phyloP scores from a whole-genome alignment of 2,329 filamentous ascomycete species.

The Monilinia fructigena region DNA sequence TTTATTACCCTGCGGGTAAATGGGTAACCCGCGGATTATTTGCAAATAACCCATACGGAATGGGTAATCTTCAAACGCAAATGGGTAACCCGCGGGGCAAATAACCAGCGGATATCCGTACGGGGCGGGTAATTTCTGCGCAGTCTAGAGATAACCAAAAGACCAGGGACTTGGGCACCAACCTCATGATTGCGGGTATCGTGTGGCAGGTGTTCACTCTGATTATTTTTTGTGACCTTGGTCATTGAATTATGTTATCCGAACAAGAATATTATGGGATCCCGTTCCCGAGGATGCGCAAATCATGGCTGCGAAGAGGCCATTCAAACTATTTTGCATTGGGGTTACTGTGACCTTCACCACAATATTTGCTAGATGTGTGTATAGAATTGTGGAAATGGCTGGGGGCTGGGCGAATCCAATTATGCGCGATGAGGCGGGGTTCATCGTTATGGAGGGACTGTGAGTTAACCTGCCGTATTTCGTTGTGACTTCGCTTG shows the following conservation, averaged over 20 bases:
- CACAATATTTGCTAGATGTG: constrained; percentile 31
- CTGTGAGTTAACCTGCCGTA: constrained; percentile 41
- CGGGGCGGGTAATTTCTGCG: no score
- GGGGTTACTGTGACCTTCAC: constrained; percentile 27
- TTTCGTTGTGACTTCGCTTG: background rate
- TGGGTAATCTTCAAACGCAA: no score
- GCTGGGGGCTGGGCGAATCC: constrained; percentile 61
- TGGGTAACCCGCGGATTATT: no score
- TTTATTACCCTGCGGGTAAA: no score
- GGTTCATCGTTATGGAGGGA: constrained; percentile 59
- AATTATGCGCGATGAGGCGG: constrained; percentile 61
- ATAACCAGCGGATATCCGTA: no score
- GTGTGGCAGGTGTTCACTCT: constrained; percentile 43
- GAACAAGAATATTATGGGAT: constrained; percentile 33
- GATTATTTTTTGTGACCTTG: constrained; percentile 44
- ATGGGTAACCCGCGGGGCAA: no score
- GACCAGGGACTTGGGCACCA: constrained; percentile 30
- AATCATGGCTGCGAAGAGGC: constrained; percentile 17
- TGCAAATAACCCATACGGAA: no score
- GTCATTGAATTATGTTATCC: constrained; percentile 51
- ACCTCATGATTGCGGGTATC: constrained; percentile 44
- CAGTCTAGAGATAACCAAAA: constrained; percentile 21
- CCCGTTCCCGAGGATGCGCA: constrained; percentile 25
- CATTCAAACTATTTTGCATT: constrained; percentile 29
- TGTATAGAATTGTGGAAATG: constrained; percentile 55